Evolutionary conservation across 169 alveolate species (phyloP).

Genomic region (Plasmodium vinckei): DNA sequence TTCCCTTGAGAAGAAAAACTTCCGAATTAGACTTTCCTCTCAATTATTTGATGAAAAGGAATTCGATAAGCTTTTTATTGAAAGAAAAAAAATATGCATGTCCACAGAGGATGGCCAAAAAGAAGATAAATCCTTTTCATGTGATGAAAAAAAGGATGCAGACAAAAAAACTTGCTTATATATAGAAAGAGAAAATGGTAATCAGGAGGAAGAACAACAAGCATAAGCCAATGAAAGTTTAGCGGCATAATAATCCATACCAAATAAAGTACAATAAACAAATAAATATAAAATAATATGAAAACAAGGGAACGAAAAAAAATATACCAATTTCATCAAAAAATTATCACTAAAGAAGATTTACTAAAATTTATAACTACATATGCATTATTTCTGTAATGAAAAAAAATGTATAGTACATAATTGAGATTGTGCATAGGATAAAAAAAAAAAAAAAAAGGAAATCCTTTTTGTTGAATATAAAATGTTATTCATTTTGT

Average conservation of each 20-base stretch:
- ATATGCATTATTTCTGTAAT: no score
- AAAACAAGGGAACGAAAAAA: not conserved
- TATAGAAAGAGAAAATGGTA: conserved; percentile 24
- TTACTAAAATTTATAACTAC: no score
- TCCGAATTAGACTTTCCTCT: conserved; percentile 66
- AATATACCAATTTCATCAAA: not conserved
- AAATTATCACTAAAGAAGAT: not conserved
- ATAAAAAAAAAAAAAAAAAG: no score
- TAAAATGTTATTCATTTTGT: no score
- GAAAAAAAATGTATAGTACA: no score
- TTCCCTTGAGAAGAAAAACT: conserved; percentile 50
- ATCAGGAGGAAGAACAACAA: not conserved
- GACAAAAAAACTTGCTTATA: conserved; percentile 68
- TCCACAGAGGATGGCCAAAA: conserved; percentile 2
- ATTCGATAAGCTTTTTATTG: conserved; percentile 14
- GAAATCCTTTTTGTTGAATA: no score
- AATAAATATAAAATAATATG: not conserved
- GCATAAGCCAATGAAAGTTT: not conserved
- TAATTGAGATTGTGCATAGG: no score
- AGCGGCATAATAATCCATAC: no score
- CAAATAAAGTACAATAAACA: not conserved
- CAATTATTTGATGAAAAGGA: conserved; percentile 56
- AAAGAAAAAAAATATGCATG: conserved; percentile 18
- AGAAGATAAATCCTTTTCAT: conserved; percentile 1
- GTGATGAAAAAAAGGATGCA: conserved; percentile 14